A percentile compares a stretch with the other conserved stretches of the same genome.
Conservation (phyloP, 2,329 filamentous ascomycete species). For the Trichophyton mentagrophytes region DNA sequence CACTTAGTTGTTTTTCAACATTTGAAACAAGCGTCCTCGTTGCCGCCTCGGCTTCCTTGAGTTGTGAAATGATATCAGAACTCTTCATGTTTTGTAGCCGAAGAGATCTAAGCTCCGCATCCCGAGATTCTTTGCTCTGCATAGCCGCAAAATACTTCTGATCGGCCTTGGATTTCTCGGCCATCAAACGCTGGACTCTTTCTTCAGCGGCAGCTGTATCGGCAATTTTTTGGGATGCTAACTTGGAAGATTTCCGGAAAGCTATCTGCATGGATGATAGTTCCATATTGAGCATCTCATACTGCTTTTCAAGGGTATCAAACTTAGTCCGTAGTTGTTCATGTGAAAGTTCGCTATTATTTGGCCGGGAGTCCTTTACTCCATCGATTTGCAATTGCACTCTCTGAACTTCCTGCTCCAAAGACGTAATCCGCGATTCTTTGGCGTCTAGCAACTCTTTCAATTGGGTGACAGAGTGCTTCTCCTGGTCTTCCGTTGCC, state of each 20-base stretch:
- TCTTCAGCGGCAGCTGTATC: constrained; percentile 68
- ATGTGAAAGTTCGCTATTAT: constrained; percentile 46
- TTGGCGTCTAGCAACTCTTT: constrained; percentile 69
- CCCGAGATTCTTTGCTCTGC: constrained; percentile 79
- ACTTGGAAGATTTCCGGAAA: constrained; percentile 73
- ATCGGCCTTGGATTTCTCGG: constrained; percentile 91
- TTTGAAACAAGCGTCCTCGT: constrained; percentile 65
- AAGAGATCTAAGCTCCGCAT: constrained; percentile 65
- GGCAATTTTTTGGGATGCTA: constrained; percentile 76
- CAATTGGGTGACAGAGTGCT: constrained; percentile 55
- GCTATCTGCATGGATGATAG: constrained; percentile 73
- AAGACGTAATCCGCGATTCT: constrained; percentile 63
- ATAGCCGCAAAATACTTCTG: constrained; percentile 96
- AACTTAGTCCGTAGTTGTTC: constrained; percentile 66
- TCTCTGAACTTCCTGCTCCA: constrained; percentile 73
- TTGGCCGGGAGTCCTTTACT: constrained; percentile 26
- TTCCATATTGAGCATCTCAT: constrained; percentile 73
- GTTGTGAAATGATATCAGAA: constrained; percentile 80
- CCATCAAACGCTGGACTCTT: constrained; percentile 56
- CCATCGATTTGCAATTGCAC: constrained; percentile 47
- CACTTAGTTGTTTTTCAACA: constrained; percentile 78
- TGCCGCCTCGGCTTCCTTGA: constrained; percentile 79
- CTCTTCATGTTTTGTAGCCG: constrained; percentile 77
- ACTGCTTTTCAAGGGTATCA: constrained; percentile 63
- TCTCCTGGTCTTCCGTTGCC: constrained; percentile 63